phyloP scores from a whole-genome alignment of 1,284 basidiomycete species.

The Cystobasidium sp. region DNA sequence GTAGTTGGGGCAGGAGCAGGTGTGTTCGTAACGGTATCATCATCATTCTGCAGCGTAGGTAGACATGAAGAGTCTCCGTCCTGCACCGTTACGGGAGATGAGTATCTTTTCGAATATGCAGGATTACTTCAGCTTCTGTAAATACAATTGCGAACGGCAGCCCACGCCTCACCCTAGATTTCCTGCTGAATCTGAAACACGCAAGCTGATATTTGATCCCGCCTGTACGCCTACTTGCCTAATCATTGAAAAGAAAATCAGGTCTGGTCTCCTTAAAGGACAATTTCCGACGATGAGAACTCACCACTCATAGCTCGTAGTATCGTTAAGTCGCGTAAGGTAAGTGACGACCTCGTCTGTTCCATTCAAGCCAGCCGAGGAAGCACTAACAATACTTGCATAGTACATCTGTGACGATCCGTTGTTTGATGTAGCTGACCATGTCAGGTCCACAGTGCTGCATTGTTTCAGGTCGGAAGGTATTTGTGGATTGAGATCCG shows the following conservation, averaged over 20 bases:
- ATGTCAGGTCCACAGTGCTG: conserved; percentile 21
- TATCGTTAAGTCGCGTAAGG: conserved; percentile 18
- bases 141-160: background rate
- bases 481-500: conserved; percentile 14
- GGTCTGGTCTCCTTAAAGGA: background rate
- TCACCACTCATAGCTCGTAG: conserved; percentile 23
- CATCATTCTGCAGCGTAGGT: conserved; percentile 1
- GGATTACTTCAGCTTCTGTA: background rate
- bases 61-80: conserved; percentile 13
- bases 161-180: conserved; percentile 6
- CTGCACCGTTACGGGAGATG: background rate
- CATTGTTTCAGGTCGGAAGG: conserved; percentile 15
- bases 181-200: conserved; percentile 11
- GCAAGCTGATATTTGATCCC: conserved; percentile 21
- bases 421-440: conserved; percentile 7
- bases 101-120: background rate
- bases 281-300: background rate
- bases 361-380: background rate
- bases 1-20: background rate
- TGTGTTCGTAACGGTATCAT: background rate
- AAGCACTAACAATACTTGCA: conserved; percentile 19
- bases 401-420: conserved; percentile 17
- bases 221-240: conserved; percentile 25
- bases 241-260: background rate
- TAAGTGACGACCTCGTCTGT: conserved; percentile 25